Conservation (phyloP, 2,329 filamentous ascomycete species). For the Arthrobotrys musiformis region DNA sequence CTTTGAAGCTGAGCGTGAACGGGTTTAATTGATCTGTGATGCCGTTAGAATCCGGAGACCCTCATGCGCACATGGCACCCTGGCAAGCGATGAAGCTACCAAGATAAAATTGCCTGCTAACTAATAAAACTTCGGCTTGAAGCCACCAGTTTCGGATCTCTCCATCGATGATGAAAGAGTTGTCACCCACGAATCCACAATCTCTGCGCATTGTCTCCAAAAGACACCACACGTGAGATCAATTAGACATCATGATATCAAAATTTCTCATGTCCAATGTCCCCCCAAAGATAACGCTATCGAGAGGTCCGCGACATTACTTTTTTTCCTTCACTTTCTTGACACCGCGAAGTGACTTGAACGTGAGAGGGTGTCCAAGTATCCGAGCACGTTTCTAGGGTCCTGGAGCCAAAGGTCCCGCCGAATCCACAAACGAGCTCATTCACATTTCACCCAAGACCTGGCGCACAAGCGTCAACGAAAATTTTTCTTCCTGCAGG, state of each 20-base stretch:
- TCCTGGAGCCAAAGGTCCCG: conserved; percentile 21
- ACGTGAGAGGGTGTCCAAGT: conserved; percentile 49
- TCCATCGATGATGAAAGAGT: conserved; percentile 22
- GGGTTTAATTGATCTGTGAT: conserved; percentile 49
- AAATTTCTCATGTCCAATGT: not conserved
- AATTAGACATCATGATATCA: conserved; percentile 4
- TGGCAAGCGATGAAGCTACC: conserved; percentile 40
- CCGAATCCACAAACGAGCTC: conserved; percentile 42
- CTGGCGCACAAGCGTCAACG: conserved; percentile 39
- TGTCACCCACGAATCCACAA: conserved; percentile 6
- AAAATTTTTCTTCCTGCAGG: conserved; percentile 28
- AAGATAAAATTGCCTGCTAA: conserved; percentile 36
- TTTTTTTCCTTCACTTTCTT: not conserved
- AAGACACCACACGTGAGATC: conserved; percentile 11
- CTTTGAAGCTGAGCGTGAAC: conserved; percentile 32
- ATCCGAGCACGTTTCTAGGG: conserved; percentile 54
- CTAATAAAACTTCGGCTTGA: conserved; percentile 52
- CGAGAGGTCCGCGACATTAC: not conserved
- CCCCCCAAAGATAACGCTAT: conserved; percentile 9
- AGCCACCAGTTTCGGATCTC: conserved; percentile 46
- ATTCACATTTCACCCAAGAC: conserved; percentile 19
- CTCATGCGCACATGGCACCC: conserved; percentile 54
- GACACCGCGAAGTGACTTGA: conserved; percentile 6
- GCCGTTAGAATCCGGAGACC: conserved; percentile 42
- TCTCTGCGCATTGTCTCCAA: conserved; percentile 14